phyloP scores from a whole-genome alignment of 2,329 filamentous ascomycete genomes.

The Periconia sp. region DNA sequence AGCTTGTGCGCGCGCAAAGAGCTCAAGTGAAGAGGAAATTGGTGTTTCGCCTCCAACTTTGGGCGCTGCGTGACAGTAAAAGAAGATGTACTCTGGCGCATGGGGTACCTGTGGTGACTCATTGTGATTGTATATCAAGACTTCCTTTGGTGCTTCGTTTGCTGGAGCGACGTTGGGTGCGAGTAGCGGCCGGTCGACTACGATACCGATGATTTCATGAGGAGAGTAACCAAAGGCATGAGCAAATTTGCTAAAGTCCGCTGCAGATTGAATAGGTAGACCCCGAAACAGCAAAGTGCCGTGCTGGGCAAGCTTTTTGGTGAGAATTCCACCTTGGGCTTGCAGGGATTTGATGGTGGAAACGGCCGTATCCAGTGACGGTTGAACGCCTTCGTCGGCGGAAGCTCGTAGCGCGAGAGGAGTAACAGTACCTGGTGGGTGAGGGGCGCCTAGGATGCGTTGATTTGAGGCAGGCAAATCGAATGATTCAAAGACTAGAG shows the following conservation, averaged over 20 bases:
- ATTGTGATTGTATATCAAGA: conserved; percentile 55
- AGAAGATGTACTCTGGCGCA: conserved; percentile 55
- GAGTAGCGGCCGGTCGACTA: conserved; percentile 49
- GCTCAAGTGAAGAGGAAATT: conserved; percentile 52
- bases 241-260: conserved; percentile 53
- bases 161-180: conserved; percentile 51
- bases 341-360: conserved; percentile 44
- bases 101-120: conserved; percentile 56
- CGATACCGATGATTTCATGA: conserved; percentile 56
- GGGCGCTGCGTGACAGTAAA: conserved; percentile 48
- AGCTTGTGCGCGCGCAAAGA: conserved; percentile 48
- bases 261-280: conserved; percentile 48
- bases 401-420: conserved; percentile 46
- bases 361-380: conserved; percentile 38
- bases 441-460: conserved; percentile 43
- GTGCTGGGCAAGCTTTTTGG: conserved; percentile 33
- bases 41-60: conserved; percentile 46
- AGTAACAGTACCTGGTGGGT: conserved; percentile 41
- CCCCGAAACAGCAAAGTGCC: conserved; percentile 52
- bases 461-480: conserved; percentile 46
- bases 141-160: conserved; percentile 53
- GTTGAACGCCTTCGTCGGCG: conserved; percentile 3
- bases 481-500: conserved; percentile 43
- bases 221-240: conserved; percentile 53
- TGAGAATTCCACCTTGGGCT: conserved; percentile 11